Evolutionary conservation across 345 rosid species (phyloP), one percentile per base, ranked within the genome.

Genomic region (Populus davidiana): DNA sequence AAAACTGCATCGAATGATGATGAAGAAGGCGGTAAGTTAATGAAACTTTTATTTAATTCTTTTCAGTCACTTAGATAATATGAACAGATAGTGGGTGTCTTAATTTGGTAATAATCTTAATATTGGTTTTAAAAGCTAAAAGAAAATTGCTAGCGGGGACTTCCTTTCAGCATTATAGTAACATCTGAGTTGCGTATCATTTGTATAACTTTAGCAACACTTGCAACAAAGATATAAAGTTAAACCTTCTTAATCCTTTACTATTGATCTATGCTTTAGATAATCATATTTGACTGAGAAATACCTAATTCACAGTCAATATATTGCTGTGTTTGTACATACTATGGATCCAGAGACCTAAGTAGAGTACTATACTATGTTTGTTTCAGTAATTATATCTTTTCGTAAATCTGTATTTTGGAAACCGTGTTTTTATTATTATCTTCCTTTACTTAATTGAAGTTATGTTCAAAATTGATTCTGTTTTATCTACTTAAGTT

Each of bases 1-100:
- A 90, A 87, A 86, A 92, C 89, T 25, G 87, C 97, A 16, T 86
- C 91, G 44, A 89, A 90, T 63, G 89, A 86, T 75, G 96, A 91
- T 54, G 90, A 87, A 88, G 99, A 90, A 81, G 88, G 92, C 74
- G 83, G 99, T 94, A 83, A 87, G 91, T 68, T 43, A 38, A 56
- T 50, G 36, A 33, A 47, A 33, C 5, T 38, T 33, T 33, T 16
- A 18, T 33, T 49, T 29, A 27, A 39, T 35, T 27, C 56, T 8
- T 70, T 6, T 29, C 36, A 23, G 10, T 56, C 63, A n/a, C 5
- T n/a, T 38, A 25, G 23, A 36, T 25, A 73, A 6, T 27, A 17
- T 63, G 41, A 65, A 56, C 23, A 36, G 54, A 18, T 73, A n/a
- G 14, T 9, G 11, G 63, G 63, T 9, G 63, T 9, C 63, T 56